phyloP scores from a whole-genome alignment of 768 basidiomycete genomes.

The Dioszegia crocea region DNA sequence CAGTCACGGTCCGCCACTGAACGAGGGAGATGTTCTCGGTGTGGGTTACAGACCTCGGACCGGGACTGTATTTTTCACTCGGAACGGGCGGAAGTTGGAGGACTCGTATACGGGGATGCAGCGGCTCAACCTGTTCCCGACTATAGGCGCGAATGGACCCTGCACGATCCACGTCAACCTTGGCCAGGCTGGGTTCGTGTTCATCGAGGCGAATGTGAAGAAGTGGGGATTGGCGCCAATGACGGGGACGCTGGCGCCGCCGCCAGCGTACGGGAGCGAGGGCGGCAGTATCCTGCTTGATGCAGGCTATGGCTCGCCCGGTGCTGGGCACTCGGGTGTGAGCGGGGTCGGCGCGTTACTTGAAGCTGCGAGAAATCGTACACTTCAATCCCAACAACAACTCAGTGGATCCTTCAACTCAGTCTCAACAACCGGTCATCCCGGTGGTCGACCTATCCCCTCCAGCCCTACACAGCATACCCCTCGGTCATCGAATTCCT shows the following conservation, averaged over 20 bases:
- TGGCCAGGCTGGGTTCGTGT: slow-evolving; percentile 96
- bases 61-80: slow-evolving; percentile 98
- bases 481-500: slow-evolving; percentile 22
- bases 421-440: slow-evolving; percentile 5
- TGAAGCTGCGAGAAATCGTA: slow-evolving; percentile 33
- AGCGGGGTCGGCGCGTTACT: slow-evolving; percentile 29
- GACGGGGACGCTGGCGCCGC: slow-evolving; percentile 92
- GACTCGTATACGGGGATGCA: slow-evolving; percentile 90
- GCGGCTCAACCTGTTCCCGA: slow-evolving; percentile 91
- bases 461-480: slow-evolving; percentile 1
- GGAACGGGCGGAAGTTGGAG: slow-evolving; percentile 93
- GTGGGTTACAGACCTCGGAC: slow-evolving; percentile 93
- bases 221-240: slow-evolving; percentile 99
- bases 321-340: slow-evolving; percentile 12
- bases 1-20: slow-evolving; percentile 75
- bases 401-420: slow-evolving; percentile 18
- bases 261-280: slow-evolving; percentile 96
- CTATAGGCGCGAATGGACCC: slow-evolving; percentile 91
- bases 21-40: slow-evolving; percentile 93
- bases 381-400: neutral
- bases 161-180: slow-evolving; percentile 96
- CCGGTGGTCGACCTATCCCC: slow-evolving; percentile 8
- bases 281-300: slow-evolving; percentile 92
- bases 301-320: slow-evolving; percentile 62
- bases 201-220: slow-evolving; percentile 99